Percentiles rank a stretch among this genome's conserved stretches.
These are phyloP conservation scores for Botrytis galanthina DNA, from an alignment of 2,329 filamentous ascomycete species.

Conservation along the genomic window DNA sequence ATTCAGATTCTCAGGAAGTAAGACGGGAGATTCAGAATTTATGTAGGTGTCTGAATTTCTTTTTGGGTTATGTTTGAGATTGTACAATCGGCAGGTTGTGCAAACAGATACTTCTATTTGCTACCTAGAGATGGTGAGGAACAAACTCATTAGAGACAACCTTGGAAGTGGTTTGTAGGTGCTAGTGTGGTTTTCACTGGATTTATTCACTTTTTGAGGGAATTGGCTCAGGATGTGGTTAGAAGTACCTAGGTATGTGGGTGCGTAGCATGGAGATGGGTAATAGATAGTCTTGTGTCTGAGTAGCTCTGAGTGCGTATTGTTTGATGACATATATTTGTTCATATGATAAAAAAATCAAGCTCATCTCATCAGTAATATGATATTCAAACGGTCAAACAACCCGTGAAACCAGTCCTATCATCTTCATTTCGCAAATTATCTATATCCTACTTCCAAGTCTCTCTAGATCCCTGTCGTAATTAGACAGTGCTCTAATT, in stretches of 20 bases:
- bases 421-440: background rate
- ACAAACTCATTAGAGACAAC: background rate
- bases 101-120: background rate
- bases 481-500: background rate
- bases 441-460: too few species aligned
- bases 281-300: background rate
- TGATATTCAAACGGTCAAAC: background rate
- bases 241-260: background rate
- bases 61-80: background rate
- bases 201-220: background rate
- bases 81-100: background rate
- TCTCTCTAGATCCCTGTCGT: too few species aligned
- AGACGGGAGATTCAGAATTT: fast-evolving
- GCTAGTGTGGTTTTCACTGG: background rate
- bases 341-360: background rate
- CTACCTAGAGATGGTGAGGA: background rate
- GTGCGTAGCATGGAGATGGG: background rate
- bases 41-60: background rate
- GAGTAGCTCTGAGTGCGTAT: background rate
- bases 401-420: background rate
- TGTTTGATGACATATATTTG: background rate
- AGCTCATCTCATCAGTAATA: background rate
- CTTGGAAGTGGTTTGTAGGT: background rate
- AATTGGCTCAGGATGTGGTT: background rate
- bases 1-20: background rate